Evolutionary conservation across 257 asterid genomes (phyloP).

Genomic region (Nicotiana sylvestris): DNA sequence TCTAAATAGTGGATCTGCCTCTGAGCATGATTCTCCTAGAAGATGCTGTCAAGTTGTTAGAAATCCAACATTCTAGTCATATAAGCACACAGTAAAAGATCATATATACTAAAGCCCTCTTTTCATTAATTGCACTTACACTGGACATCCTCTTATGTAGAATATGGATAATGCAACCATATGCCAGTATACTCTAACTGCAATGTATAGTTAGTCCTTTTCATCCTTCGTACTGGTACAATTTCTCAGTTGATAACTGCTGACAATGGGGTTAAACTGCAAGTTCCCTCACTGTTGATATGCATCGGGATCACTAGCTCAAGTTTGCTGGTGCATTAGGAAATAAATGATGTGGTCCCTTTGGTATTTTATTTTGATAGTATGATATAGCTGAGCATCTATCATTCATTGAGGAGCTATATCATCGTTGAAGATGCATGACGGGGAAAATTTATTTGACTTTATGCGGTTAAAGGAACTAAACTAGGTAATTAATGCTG

Average conservation of each 20-base stretch:
- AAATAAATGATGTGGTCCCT: neutral
- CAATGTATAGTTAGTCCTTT: neutral
- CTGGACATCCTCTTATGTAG: neutral
- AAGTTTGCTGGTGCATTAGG: neutral
- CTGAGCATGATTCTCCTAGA: neutral
- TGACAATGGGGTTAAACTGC: neutral
- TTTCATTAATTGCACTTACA: neutral
- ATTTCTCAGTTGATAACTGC: neutral
- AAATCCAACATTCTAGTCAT: neutral
- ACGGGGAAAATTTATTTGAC: neutral
- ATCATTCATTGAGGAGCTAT: neutral
- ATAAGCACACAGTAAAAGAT: neutral
- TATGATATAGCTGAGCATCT: neutral
- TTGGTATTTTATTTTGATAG: neutral
- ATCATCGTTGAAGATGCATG: neutral
- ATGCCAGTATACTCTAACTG: neutral
- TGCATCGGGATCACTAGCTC: neutral
- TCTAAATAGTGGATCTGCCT: neutral
- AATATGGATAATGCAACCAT: neutral
- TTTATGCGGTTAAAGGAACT: neutral
- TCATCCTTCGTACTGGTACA: neutral
- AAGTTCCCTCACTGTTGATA: neutral
- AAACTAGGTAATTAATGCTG: neutral
- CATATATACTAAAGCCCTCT: neutral
- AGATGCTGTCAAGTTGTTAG: neutral